Evolutionary conservation across 1,284 basidiomycete species (phyloP).

Genomic region (Cystobasidiaceae sp.): DNA sequence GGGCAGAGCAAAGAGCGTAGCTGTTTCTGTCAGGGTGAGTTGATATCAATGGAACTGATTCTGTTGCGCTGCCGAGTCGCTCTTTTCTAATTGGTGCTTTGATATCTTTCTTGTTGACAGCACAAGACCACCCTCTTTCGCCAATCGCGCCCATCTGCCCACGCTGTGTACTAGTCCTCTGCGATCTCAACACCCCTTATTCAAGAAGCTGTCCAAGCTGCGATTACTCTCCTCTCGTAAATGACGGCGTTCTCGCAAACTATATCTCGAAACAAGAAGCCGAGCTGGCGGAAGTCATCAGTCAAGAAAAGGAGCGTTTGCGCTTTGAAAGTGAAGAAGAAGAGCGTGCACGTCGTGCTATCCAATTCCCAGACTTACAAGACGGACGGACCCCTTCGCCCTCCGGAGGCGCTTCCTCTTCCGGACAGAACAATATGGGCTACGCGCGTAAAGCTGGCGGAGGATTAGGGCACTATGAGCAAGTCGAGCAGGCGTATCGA

Average conservation of each 20-base stretch:
- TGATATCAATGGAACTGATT: neutral
- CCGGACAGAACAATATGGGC: slow-evolving; percentile 8
- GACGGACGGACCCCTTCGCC: neutral
- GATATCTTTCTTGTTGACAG: slow-evolving; percentile 35
- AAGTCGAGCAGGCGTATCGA: slow-evolving; percentile 31
- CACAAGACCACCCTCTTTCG: slow-evolving; percentile 48
- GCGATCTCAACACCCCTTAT: slow-evolving; percentile 46
- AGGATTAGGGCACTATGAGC: slow-evolving; percentile 9
- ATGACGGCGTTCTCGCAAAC: neutral
- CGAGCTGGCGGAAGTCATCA: slow-evolving; percentile 7
- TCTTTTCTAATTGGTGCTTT: neutral
- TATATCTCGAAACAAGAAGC: slow-evolving; percentile 23
- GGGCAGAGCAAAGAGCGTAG: slow-evolving; percentile 29
- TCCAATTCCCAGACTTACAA: slow-evolving; percentile 37
- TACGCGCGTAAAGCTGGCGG: slow-evolving; percentile 36
- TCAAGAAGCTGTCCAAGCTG: slow-evolving; percentile 50
- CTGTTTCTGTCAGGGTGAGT: slow-evolving; percentile 51
- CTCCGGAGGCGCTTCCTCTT: neutral
- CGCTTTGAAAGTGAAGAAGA: slow-evolving; percentile 20
- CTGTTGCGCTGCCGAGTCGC: neutral
- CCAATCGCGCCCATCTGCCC: slow-evolving; percentile 48
- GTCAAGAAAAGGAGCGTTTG: slow-evolving; percentile 14
- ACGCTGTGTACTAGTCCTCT: slow-evolving; percentile 47
- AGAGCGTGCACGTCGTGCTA: slow-evolving; percentile 31
- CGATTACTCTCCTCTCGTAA: slow-evolving; percentile 37